These are phyloP conservation scores for Cordyceps cicadae DNA, from an alignment of 2,329 filamentous ascomycete species.

Conservation along the genomic window DNA sequence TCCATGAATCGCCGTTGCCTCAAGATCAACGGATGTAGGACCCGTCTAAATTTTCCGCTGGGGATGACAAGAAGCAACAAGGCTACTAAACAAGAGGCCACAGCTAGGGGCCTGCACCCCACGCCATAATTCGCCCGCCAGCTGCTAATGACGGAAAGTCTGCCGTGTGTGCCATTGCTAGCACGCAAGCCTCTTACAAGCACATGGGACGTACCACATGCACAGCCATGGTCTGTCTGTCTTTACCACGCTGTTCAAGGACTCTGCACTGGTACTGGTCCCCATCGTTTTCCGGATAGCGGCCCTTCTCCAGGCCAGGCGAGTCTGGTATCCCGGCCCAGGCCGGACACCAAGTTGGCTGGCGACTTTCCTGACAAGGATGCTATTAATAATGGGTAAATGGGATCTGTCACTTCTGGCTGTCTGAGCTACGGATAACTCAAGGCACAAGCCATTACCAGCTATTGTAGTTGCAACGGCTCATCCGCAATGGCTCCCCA, in stretches of 20 bases:
- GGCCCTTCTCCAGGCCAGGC: conserved; percentile 10
- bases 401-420: conserved; percentile 19
- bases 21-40: not conserved
- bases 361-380: conserved; percentile 2
- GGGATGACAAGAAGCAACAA: not conserved
- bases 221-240: not conserved
- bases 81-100: not conserved
- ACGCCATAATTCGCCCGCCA: too few relatives aligned
- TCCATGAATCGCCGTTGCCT: not conserved
- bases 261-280: not conserved
- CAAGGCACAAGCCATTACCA: not conserved
- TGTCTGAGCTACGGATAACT: too few relatives aligned
- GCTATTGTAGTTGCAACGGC: not conserved
- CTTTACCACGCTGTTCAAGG: not conserved
- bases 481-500: not conserved
- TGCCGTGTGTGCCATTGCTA: not conserved
- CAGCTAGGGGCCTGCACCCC: not conserved
- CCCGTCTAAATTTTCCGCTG: not conserved
- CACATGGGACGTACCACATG: not conserved
- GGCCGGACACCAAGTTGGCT: not conserved
- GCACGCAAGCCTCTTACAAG: not conserved
- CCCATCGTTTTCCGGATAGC: conserved; percentile 6
- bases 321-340: conserved; percentile 21
- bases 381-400: conserved; percentile 14
- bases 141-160: too few relatives aligned